Percentiles rank a stretch among this genome's conserved stretches.
Conservation (phyloP, 345 rosid genomes). For the Barbarea vulgaris region DNA sequence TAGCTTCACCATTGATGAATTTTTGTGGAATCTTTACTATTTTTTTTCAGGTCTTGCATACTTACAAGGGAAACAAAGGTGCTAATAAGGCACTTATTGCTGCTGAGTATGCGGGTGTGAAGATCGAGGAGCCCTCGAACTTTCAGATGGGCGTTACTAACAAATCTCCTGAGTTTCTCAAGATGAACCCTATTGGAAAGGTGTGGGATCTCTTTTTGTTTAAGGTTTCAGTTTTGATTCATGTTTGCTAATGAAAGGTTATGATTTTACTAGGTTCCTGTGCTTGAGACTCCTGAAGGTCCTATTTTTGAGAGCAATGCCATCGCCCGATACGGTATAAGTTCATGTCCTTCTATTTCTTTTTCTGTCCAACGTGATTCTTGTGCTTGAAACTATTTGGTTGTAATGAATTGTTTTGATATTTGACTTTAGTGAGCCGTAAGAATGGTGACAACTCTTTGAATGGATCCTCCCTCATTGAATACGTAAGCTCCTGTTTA, state of each 20-base stretch:
- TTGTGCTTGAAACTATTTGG: background rate
- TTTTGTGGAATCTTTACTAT: background rate
- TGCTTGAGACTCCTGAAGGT: constrained; percentile 94
- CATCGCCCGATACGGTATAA: constrained; percentile 82
- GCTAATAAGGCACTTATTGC: constrained; percentile 72
- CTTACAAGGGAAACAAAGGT: constrained; percentile 66
- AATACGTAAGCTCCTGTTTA: constrained; percentile 56
- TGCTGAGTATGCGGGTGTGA: constrained; percentile 84
- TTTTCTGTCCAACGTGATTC: background rate
- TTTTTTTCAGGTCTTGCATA: constrained; percentile 65
- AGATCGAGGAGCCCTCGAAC: constrained; percentile 52
- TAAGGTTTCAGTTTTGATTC: background rate
- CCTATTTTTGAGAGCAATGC: constrained; percentile 96
- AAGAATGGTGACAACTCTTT: constrained; percentile 68
- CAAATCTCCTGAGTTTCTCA: constrained; percentile 83
- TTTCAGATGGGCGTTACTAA: constrained; percentile 91
- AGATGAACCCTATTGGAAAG: constrained; percentile 98
- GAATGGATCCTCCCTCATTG: constrained; percentile 65
- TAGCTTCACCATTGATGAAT: background rate
- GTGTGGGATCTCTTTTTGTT: constrained; percentile 42
- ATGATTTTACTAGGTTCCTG: constrained; percentile 63
- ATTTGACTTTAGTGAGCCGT: constrained; percentile 56
- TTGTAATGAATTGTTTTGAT: background rate
- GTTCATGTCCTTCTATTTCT: background rate
- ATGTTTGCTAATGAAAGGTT: background rate